phyloP scores from a whole-genome alignment of 176 grass and related monocot genomes.

The Aegilops speltoides region DNA sequence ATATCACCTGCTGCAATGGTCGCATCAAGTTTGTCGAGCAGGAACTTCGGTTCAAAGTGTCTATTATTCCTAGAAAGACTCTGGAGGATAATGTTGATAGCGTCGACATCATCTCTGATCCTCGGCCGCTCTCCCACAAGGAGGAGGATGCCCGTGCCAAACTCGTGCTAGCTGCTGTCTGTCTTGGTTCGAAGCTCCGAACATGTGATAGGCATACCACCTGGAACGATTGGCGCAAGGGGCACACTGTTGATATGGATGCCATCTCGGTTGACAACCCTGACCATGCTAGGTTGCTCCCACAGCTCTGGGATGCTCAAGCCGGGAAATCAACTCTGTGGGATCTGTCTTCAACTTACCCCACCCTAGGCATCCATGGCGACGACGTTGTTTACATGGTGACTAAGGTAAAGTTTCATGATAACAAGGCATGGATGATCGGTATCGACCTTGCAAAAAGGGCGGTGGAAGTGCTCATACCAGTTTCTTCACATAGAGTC shows the following conservation, averaged over 20 bases:
- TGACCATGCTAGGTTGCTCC: not conserved
- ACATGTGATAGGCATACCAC: not conserved
- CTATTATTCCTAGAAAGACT: no score
- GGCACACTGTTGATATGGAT: not conserved
- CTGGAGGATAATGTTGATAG: not conserved
- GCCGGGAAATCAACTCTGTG: not conserved
- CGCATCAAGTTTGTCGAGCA: not conserved
- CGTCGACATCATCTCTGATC: not conserved
- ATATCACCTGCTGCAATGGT: not conserved
- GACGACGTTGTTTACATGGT: not conserved
- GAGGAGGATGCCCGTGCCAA: not conserved
- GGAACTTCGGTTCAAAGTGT: not conserved
- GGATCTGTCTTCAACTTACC: not conserved
- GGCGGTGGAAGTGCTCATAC: not conserved
- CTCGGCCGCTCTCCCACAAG: not conserved
- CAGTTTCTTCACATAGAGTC: not conserved
- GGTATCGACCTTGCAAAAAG: not conserved
- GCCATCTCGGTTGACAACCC: not conserved
- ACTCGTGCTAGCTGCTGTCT: not conserved
- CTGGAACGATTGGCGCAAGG: not conserved
- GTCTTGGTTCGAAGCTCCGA: not conserved
- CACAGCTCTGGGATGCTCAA: not conserved
- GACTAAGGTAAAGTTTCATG: not conserved
- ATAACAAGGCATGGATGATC: not conserved
- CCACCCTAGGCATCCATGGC: not conserved